Base-by-base conservation (phyloP, 108 stramenopile species). In the Cyclostephanos tholiformis region DNA sequence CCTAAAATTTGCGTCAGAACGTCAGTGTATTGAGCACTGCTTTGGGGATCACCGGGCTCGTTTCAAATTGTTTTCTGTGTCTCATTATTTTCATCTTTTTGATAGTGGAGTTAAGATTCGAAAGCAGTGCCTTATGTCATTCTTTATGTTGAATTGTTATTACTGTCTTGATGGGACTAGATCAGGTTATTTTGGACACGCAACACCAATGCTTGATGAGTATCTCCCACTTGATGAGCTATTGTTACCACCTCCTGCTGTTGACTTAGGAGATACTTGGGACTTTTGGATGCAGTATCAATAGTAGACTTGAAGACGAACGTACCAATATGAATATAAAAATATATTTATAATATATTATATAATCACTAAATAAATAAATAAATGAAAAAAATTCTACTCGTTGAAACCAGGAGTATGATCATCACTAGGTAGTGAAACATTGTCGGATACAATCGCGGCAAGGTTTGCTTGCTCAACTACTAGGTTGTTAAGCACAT, bases 111-210 rank as follows among this genome's bases (percentile, higher is more conserved):
- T 69, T 14, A 69, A 56, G 19, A 35, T 69, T 2, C 32, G 52
- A 36, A 20, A 36, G 35, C 29, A 8, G 38, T 58, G 26, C 26
- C 38, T 69, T 30, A 39, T 69, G 11, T 69, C 55, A 17, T 58
- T n/a, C n/a, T n/a, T n/a, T n/a, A n/a, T n/a, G n/a, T n/a, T n/a
- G n/a, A n/a, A n/a, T n/a, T n/a, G n/a, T 69, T 69, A 57, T 57
- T 69, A 69, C 55, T 69, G 68, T 19, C 2, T 69, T 29, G 52
- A 38, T 56, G 68, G 68, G 20, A 69, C 68, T 19, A 32, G 68
- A n/a, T 56, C 52, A 6, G 46, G 30, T 56, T 56, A 20, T 27
- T 69, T 69, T 69, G 68, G 68, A 9, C 68, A 69, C 7, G 35
- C 55, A 20, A 51, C 68, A 49, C 68, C 68, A 22, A 69, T 35